Base-by-base conservation (phyloP, 2,329 filamentous ascomycete species). In the Diaporthe amygdali region DNA sequence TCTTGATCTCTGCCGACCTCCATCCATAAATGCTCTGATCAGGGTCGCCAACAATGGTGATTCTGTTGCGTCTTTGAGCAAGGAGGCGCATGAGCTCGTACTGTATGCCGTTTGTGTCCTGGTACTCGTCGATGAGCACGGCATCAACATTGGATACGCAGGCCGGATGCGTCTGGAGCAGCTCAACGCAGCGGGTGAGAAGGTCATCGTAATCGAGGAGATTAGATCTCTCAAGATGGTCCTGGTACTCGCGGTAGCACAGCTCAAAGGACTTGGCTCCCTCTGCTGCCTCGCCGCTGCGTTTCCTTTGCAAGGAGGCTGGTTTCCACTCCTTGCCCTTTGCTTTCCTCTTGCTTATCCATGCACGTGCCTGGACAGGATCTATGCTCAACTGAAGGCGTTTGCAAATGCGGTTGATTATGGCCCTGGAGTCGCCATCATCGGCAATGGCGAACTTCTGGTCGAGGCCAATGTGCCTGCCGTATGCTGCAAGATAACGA, bases 11-110 rank as follows among this genome's bases (percentile, higher is more conserved):
- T 12, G 96, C 96, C 9, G 94, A 95, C 25, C 96, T 92, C 87
- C 97, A 99, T 25, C 96, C 94, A 79, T 98, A 99, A 70, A 99
- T 99, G 79, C 95, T 98, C 81, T 99, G 96, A 79, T 99, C 96
- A 0, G 96, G 96, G 79, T 99, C 96, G 41, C 96, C 96, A 5
- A 99, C 96, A 72, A 98, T 94, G 0, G 96, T 98, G 75, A 98
- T 96, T n/a, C 91, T 88, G 69, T 90, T 88, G 52, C 88, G 87
- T 27, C 86, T 83, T 72, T 94, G 90, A 2, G 95, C 94, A 76
- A 99, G 92, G 0, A 97, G 87, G 74, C 89, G 92, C 95, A 98
- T 98, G 51, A 99, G 84, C 76, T 98, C 94, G 77, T 97, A 98
- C 80, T 99, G 96, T 5, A 98, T 92, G 25, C 94, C 89, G 78